phyloP scores from a whole-genome alignment of 2,329 filamentous ascomycete genomes.

The Helotiales sp. region DNA sequence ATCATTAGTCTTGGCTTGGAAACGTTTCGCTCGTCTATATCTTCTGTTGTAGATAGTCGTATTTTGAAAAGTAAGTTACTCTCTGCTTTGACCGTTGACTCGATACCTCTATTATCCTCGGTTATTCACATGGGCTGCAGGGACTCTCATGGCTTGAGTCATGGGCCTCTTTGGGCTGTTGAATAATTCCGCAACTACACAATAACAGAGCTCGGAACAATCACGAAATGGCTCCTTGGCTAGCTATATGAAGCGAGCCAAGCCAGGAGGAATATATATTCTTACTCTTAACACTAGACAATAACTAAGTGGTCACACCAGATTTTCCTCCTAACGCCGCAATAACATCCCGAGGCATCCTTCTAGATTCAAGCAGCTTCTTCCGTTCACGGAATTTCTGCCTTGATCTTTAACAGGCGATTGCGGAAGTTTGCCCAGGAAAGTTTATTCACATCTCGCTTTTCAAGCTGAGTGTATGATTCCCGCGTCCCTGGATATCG shows the following conservation, averaged over 20 bases:
- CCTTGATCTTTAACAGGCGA: not conserved
- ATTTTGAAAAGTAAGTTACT: too few relatives aligned
- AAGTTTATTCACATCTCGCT: not conserved
- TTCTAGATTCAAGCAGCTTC: too few relatives aligned
- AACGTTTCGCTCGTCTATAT: too few relatives aligned
- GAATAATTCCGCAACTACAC: not conserved
- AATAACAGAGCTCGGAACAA: not conserved
- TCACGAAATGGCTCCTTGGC: not conserved
- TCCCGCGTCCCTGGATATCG: not conserved
- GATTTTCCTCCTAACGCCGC: too few relatives aligned
- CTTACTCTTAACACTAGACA: too few relatives aligned
- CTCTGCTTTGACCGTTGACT: not conserved
- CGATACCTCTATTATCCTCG: not conserved
- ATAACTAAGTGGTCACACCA: too few relatives aligned
- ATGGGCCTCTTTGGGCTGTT: not conserved
- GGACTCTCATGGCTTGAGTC: not conserved
- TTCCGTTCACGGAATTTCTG: not conserved
- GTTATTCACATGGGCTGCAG: not conserved
- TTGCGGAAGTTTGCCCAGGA: not conserved
- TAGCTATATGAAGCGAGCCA: not conserved
- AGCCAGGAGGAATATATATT: too few relatives aligned
- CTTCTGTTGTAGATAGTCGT: too few relatives aligned
- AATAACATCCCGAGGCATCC: too few relatives aligned
- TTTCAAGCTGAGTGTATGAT: too few relatives aligned
- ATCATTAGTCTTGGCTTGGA: too few relatives aligned